These are phyloP conservation scores for Emericellopsis terricola DNA, from an alignment of 495 filamentous ascomycete genomes.

Conservation along the genomic window DNA sequence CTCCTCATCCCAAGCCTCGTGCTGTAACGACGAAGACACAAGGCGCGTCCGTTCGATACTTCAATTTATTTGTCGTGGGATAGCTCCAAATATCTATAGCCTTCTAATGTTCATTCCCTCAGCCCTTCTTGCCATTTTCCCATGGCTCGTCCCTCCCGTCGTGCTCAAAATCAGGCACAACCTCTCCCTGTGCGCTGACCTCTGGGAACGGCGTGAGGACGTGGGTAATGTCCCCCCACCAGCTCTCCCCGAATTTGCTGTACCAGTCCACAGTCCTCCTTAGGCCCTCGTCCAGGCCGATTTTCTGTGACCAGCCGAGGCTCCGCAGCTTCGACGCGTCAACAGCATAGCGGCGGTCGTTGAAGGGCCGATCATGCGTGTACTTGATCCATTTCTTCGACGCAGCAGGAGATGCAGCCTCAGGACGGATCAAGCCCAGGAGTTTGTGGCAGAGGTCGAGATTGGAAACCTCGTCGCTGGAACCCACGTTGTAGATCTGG, in stretches of 20 bases:
- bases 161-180: slow-evolving; percentile 27
- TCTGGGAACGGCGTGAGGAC: slow-evolving; percentile 40
- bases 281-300: slow-evolving; percentile 41
- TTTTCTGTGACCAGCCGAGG: slow-evolving; percentile 52
- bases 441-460: slow-evolving; percentile 37
- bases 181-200: slow-evolving; percentile 28
- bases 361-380: slow-evolving; percentile 54
- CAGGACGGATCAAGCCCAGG: slow-evolving; percentile 31
- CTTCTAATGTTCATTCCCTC: too few species aligned
- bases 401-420: slow-evolving; percentile 20
- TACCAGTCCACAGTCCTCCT: slow-evolving; percentile 56
- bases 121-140: too few species aligned
- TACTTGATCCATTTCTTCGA: slow-evolving; percentile 39
- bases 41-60: too few species aligned
- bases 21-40: too few species aligned
- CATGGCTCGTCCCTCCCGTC: slow-evolving; percentile 26
- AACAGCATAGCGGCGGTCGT: slow-evolving; percentile 51
- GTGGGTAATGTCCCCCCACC: slow-evolving; percentile 60
- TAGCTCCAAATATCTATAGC: too few species aligned
- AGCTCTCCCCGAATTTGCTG: slow-evolving; percentile 34
- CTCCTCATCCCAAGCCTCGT: too few species aligned
- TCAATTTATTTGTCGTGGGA: too few species aligned
- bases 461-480: slow-evolving; percentile 47
- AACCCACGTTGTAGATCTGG: slow-evolving; percentile 58
- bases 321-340: slow-evolving; percentile 43